phyloP scores from a whole-genome alignment of 2,329 filamentous ascomycete species.

The Alternaria longipes region DNA sequence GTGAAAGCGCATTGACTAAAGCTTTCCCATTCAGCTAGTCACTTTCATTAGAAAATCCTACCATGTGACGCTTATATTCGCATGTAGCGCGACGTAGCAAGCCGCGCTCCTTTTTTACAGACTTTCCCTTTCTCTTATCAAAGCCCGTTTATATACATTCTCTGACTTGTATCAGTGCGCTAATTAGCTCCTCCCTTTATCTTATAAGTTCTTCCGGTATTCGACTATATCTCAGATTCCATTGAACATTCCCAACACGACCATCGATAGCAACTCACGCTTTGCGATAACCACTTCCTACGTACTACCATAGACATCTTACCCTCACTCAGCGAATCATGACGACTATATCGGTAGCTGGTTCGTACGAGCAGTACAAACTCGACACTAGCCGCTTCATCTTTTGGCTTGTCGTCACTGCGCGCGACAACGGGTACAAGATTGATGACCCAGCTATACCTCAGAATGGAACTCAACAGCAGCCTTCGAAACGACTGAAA shows the following conservation, averaged over 20 bases:
- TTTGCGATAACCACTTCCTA: neutral
- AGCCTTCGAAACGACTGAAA: conserved; percentile 2
- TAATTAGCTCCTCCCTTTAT: neutral
- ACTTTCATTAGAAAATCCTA: neutral
- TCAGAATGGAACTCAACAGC: neutral
- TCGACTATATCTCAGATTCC: neutral
- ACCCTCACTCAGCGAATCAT: neutral
- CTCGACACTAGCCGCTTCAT: conserved; percentile 2
- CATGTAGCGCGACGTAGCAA: neutral
- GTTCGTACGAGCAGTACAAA: conserved; percentile 7
- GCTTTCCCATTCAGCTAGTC: neutral
- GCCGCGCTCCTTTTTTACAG: neutral
- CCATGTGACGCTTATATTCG: neutral
- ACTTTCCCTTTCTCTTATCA: neutral
- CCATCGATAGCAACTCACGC: neutral
- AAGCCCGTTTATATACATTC: neutral
- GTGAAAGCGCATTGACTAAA: neutral
- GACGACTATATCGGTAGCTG: neutral
- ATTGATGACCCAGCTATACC: neutral
- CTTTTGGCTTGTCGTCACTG: conserved; percentile 3
- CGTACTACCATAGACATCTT: neutral
- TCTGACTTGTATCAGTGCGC: neutral
- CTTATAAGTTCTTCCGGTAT: neutral
- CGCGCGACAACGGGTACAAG: neutral
- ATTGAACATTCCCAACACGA: neutral